Conservation (phyloP, 2,329 filamentous ascomycete species). For the Talaromyces funiculosus region DNA sequence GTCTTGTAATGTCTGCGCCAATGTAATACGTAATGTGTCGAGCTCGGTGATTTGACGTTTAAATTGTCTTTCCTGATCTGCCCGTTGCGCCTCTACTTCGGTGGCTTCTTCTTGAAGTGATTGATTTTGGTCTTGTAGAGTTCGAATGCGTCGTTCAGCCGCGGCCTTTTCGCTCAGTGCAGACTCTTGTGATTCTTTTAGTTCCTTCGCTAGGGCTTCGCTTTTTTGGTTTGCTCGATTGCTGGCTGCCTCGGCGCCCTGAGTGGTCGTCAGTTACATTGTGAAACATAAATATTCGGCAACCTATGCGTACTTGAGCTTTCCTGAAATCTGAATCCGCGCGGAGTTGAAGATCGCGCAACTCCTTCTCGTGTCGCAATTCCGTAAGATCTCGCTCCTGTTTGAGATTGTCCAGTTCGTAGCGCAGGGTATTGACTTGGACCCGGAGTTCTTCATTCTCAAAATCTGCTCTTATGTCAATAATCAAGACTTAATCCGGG, state of each 20-base stretch:
- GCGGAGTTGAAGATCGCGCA: constrained; percentile 71
- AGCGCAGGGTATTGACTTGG: constrained; percentile 79
- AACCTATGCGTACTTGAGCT: constrained; percentile 43
- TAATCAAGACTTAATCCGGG: not conserved
- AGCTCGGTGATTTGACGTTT: constrained; percentile 55
- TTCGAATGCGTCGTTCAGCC: constrained; percentile 52
- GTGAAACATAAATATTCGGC: too few relatives aligned
- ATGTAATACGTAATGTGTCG: constrained; percentile 54
- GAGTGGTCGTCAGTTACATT: not conserved
- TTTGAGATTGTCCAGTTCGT: constrained; percentile 79
- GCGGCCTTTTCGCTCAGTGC: constrained; percentile 51
- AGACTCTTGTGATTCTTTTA: constrained; percentile 51
- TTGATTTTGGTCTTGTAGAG: constrained; percentile 63
- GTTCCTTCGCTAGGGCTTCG: constrained; percentile 50
- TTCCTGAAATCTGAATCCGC: constrained; percentile 81
- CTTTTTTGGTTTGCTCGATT: constrained; percentile 50
- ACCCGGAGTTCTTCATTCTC: constrained; percentile 76
- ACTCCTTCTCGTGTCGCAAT: constrained; percentile 74
- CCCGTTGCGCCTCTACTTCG: constrained; percentile 69
- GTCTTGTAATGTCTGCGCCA: constrained; percentile 52
- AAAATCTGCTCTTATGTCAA: constrained; percentile 25
- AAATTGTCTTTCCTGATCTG: constrained; percentile 62
- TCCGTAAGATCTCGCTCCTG: constrained; percentile 78
- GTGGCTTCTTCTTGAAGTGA: constrained; percentile 74
- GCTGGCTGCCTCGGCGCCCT: constrained; percentile 49